A percentile compares a stretch with the other conserved stretches of the same genome.
Evolutionary conservation across 257 asterid genomes (phyloP).

Genomic region (Salvia splendens): DNA sequence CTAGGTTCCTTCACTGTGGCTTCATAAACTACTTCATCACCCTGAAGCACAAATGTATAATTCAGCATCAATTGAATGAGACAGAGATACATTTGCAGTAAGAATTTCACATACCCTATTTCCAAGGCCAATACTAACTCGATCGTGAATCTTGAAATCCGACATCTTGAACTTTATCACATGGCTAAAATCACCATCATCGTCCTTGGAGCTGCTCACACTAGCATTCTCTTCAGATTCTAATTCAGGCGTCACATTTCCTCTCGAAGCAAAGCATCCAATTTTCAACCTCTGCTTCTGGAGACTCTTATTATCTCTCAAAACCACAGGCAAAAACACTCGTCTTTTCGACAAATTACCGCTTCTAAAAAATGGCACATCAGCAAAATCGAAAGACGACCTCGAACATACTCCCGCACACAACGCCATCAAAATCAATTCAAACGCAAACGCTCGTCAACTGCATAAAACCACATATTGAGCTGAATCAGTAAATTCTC

Average conservation of each 20-base stretch:
- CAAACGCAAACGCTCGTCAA: slow-evolving; percentile 23
- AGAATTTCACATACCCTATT: slow-evolving; percentile 53
- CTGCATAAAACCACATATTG: slow-evolving; percentile 26
- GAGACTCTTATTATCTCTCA: slow-evolving; percentile 7
- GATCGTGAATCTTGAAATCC: slow-evolving; percentile 72
- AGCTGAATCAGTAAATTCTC: slow-evolving; percentile 20
- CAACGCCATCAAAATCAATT: slow-evolving; percentile 50
- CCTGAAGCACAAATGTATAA: slow-evolving; percentile 50
- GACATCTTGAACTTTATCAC: slow-evolving; percentile 82
- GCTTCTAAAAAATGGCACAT: slow-evolving; percentile 40
- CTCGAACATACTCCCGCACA: slow-evolving; percentile 52
- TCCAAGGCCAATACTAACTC: slow-evolving; percentile 81
- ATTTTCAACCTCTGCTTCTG: slow-evolving; percentile 30
- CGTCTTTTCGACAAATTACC: slow-evolving; percentile 42
- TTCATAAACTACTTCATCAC: slow-evolving; percentile 78
- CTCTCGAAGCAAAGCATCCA: slow-evolving; percentile 50
- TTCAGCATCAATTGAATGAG: slow-evolving; percentile 20
- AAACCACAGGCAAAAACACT: slow-evolving; percentile 30
- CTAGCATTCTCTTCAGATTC: slow-evolving; percentile 46
- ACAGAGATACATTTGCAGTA: not conserved
- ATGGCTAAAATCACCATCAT: slow-evolving; percentile 77
- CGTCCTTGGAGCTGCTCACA: slow-evolving; percentile 38
- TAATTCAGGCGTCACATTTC: slow-evolving; percentile 39
- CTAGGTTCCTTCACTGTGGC: slow-evolving; percentile 74
- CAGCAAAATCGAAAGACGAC: slow-evolving; percentile 52